Evolutionary conservation across 1,139 yeast species (phyloP), one percentile per base, ranked within the genome.

Genomic region (Zygosaccharomyces pseudobailii): DNA sequence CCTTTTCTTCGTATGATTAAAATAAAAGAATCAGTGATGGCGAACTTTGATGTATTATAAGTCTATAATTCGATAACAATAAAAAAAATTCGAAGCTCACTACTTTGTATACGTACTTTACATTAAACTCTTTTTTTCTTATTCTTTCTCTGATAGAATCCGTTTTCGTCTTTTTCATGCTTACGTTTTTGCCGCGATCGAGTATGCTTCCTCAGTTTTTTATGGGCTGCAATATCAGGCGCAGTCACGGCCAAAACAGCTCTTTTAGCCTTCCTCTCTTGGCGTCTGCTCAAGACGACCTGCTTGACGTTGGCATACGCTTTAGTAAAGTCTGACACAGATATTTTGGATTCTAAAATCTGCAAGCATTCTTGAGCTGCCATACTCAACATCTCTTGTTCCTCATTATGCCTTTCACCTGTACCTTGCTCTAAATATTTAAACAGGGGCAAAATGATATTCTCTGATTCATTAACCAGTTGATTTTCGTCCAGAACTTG

Each of bases 161-260:
- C 95, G 62, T 79, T 84, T 35, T 79, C 90, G 62, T 87, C 95
- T 64, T 79, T 84, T 46, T 76, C 81, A 45, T 76, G 80, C 62
- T 78, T 84, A 63, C 95, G 76, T 73, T 84, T 86, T 55, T 85
- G 92, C 65, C 94, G 79, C 37, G 79, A 77, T 58, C 84, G 77
- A 43, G 75, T 79, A 68, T 89, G 95, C 65, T 86, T 87, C 68
- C 75, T 83, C 58, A 87, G 64, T 68, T 86, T 87, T 65, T 86
- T 79, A 59, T 76, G 78, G 3, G 96, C 95, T 22, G 87, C 83
- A 37, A 78, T 68, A 20, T 85, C 96, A 0, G 98, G 98, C 4
- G 87, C 86, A 10, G 76, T 76, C 4, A 90, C 75, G 1, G 90
- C 87, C 65, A 87, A 70, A 53, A 86, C 83, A 0, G 96, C 85